Conservation (phyloP, 306 rosid species). For the Dryas drummondii region DNA sequence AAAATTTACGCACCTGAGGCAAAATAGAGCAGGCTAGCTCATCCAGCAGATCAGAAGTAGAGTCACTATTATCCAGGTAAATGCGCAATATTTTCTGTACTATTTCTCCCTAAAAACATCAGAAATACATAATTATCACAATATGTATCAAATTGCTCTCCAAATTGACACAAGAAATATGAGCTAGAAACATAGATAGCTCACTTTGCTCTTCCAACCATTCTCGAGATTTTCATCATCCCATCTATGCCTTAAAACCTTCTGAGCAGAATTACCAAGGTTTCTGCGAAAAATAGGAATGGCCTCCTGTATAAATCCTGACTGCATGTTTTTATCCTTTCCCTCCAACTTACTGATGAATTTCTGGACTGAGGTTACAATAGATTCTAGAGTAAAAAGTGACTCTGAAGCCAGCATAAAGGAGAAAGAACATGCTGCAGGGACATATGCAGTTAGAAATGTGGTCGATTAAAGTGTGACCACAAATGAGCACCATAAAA, state of each 20-base stretch:
- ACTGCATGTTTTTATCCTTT: slow-evolving; percentile 19
- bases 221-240: slow-evolving; percentile 28
- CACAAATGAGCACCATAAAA: slow-evolving; percentile 2
- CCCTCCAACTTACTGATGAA: slow-evolving; percentile 28
- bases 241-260: slow-evolving; percentile 36
- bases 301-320: slow-evolving; percentile 22
- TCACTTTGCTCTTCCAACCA: slow-evolving; percentile 35
- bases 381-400: slow-evolving; percentile 37
- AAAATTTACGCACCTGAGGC: slow-evolving; percentile 28
- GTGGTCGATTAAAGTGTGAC: background rate
- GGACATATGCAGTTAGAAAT: background rate
- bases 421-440: slow-evolving; percentile 42
- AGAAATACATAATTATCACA: background rate
- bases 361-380: slow-evolving; percentile 23
- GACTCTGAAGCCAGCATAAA: slow-evolving; percentile 42
- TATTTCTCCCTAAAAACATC: slow-evolving; percentile 33
- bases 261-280: slow-evolving; percentile 39
- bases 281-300: slow-evolving; percentile 28
- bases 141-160: background rate
- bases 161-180: background rate
- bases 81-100: slow-evolving; percentile 35
- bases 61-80: slow-evolving; percentile 38
- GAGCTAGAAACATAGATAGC: slow-evolving; percentile 3
- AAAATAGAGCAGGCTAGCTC: slow-evolving; percentile 30
- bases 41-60: slow-evolving; percentile 36